Evolutionary conservation across 2,329 filamentous ascomycete genomes (phyloP).

Genomic region (Venturiaceae sp.): DNA sequence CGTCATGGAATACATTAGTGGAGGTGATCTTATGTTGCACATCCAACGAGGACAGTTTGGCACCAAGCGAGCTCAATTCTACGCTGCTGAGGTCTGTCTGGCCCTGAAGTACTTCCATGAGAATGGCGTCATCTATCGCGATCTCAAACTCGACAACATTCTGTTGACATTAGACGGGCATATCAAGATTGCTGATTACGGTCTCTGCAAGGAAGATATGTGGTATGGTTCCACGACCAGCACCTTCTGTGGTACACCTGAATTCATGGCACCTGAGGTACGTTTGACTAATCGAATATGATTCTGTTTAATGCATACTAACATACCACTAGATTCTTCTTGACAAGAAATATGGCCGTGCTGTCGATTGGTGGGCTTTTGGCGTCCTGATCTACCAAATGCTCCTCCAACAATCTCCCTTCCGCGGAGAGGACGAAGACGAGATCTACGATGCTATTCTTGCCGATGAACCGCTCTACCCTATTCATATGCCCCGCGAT

Average conservation of each 20-base stretch:
- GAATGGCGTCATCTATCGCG: slow-evolving; percentile 94
- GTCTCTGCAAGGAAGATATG: slow-evolving; percentile 99
- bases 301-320: not conserved
- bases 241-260: slow-evolving; percentile 98
- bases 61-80: slow-evolving; percentile 95
- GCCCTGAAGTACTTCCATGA: slow-evolving; percentile 99
- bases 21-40: slow-evolving; percentile 97
- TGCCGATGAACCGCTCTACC: slow-evolving; percentile 92
- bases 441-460: slow-evolving; percentile 99
- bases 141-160: slow-evolving; percentile 79
- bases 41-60: slow-evolving; percentile 96
- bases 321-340: slow-evolving; percentile 61
- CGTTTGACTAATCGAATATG: slow-evolving; percentile 20
- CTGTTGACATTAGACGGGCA: slow-evolving; percentile 89
- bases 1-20: slow-evolving; percentile 98
- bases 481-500: slow-evolving; percentile 97
- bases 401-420: slow-evolving; percentile 96
- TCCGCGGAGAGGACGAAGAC: slow-evolving; percentile 97
- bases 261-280: slow-evolving; percentile 98
- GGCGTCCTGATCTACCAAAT: slow-evolving; percentile 99
- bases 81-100: slow-evolving; percentile 92
- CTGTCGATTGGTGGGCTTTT: slow-evolving; percentile 99
- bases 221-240: slow-evolving; percentile 96
- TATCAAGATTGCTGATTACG: slow-evolving; percentile 98
- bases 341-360: slow-evolving; percentile 95